Base-by-base conservation (phyloP, 2,329 filamentous ascomycete genomes). In the Ceratocystis variospora region DNA sequence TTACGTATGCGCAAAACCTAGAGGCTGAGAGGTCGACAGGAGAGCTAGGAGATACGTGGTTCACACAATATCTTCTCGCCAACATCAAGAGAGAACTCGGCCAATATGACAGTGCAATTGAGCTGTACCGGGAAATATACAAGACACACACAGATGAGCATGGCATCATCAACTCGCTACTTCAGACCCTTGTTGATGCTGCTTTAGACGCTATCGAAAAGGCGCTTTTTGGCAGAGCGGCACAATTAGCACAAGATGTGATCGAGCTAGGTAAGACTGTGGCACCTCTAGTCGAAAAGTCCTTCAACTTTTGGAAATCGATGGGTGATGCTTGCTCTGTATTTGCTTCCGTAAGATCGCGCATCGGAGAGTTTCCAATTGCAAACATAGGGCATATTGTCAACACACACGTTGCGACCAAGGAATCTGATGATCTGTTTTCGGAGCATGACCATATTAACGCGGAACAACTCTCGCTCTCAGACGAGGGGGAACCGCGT, bases 301-400 rank as follows among this genome's bases (percentile, higher is more conserved):
- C 89, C 0, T 96, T 97, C 77, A 99, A 97, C 73, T 82, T 96
- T 65, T 99, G 95, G 94, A 97, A 95, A 74, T 85, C 88, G 5
- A 80, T 96, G 6, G 94, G 87, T 4, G 94, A 97, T 77, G 89
- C 92, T 4, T 96, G 89, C 74, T 86, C 89, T 1, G 76, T 96
- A 0, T 96, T 95, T 72, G 88, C 88, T 0, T 87, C 82, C 72
- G 84, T 95, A 1, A 90, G 93, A 71, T 61, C 55, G 10, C 53
- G 48, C n/a, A 83, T 83, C 57, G 85, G 84, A 57, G 79, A 85
- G 6, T 83, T 94, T 46, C 89, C 91, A 0, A 72, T 78, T 0
- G 75, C 80, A 0, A 73, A 80, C 0, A 76, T 94, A 33, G 78
- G 79, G 62, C 70, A 76, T 0, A 75, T 97, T 2, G 74, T 96